Evolutionary conservation across 2,329 filamentous ascomycete species (phyloP).

Genomic region (Aureobasidium pullulans): DNA sequence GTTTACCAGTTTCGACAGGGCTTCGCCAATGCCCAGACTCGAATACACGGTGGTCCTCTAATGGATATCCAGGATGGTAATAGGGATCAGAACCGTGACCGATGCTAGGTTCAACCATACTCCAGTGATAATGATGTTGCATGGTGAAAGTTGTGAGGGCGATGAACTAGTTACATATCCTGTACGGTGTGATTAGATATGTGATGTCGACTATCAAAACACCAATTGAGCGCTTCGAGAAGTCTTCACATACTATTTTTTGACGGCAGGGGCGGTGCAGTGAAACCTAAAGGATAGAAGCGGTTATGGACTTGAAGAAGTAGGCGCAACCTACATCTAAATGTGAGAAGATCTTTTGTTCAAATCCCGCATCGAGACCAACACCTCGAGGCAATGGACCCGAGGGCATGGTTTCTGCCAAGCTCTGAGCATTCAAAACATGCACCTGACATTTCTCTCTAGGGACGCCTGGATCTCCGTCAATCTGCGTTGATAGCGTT

Average conservation of each 20-base stretch:
- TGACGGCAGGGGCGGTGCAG: not conserved
- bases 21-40: not conserved
- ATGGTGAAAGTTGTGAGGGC: not conserved
- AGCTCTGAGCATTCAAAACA: not conserved
- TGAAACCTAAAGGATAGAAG: not conserved
- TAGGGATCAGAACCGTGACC: not conserved
- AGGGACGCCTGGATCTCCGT: conserved; percentile 1
- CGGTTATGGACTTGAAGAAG: not conserved
- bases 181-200: not conserved
- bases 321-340: conserved; percentile 5
- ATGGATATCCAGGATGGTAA: not conserved
- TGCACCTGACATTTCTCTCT: conserved; percentile 1
- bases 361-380: conserved; percentile 1
- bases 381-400: not conserved
- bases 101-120: not conserved
- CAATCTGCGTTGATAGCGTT: not conserved
- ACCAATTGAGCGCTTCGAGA: not conserved
- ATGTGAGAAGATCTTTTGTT: not conserved
- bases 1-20: not conserved
- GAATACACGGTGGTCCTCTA: not conserved
- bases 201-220: no score
- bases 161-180: not conserved
- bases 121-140: conserved; percentile 1
- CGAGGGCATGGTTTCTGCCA: not conserved
- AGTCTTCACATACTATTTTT: not conserved